These are phyloP conservation scores for Melianthus villosus DNA, from an alignment of 441 rosid species.

Conservation along the genomic window DNA sequence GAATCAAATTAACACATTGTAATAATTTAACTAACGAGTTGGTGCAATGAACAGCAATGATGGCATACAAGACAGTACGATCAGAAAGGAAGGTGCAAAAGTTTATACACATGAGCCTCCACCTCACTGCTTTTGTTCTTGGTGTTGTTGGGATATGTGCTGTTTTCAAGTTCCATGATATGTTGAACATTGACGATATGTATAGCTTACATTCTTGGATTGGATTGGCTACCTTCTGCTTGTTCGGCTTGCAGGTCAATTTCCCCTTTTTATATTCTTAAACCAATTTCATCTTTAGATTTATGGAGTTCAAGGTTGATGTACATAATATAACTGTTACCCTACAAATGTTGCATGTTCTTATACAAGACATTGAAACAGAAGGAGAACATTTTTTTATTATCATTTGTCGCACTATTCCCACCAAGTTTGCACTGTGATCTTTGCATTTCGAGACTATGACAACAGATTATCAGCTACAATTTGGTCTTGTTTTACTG, in stretches of 20 bases:
- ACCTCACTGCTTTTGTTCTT: constrained; percentile 34
- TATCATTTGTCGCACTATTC: no score
- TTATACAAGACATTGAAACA: no score
- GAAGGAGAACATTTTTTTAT: no score
- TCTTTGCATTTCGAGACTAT: no score
- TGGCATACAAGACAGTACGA: constrained; percentile 50
- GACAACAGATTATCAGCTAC: no score
- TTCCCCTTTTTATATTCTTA: background rate
- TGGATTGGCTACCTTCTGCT: constrained; percentile 42
- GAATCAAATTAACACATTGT: background rate
- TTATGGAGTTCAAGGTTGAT: no score
- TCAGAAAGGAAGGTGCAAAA: constrained; percentile 27
- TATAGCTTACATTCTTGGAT: constrained; percentile 75
- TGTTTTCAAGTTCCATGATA: constrained; percentile 59
- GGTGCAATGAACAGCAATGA: constrained; percentile 38
- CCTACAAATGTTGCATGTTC: background rate
- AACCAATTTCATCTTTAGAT: background rate
- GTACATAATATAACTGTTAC: background rate
- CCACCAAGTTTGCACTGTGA: no score
- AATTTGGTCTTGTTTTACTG: no score
- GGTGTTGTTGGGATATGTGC: constrained; percentile 56
- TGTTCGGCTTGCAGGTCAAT: constrained; percentile 55
- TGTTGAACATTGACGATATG: constrained; percentile 21
- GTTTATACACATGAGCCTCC: constrained; percentile 34
- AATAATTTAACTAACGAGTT: no score